phyloP scores from a whole-genome alignment of 2,329 filamentous ascomycete species.

The Pseudofabraea citricarpa region DNA sequence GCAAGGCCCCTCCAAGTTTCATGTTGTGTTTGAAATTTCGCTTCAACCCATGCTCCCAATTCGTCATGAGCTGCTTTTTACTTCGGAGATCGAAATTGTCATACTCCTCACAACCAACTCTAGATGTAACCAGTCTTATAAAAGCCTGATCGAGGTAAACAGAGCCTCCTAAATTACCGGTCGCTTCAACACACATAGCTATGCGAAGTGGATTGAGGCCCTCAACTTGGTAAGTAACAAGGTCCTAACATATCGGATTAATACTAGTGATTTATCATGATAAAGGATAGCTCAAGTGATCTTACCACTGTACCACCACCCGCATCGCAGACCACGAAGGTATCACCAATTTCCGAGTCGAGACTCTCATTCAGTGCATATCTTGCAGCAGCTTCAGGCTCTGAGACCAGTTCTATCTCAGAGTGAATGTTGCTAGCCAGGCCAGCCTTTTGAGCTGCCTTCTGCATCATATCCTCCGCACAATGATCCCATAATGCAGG shows the following conservation, averaged over 20 bases:
- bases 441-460: slow-evolving; percentile 39
- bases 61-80: not conserved
- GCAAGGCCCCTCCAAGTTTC: not conserved
- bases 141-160: not conserved
- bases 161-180: not conserved
- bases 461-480: slow-evolving; percentile 40
- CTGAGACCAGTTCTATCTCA: not conserved
- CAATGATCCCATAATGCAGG: slow-evolving; percentile 8
- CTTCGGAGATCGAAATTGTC: not conserved
- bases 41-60: not conserved
- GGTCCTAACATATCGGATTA: not conserved
- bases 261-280: not conserved
- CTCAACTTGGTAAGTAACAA: not conserved
- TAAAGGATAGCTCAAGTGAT: not conserved
- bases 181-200: not conserved
- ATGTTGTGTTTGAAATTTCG: not conserved
- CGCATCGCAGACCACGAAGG: not conserved
- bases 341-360: not conserved
- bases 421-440: not conserved
- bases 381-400: not conserved
- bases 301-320: not conserved
- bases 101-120: not conserved
- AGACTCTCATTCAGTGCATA: not conserved
- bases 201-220: not conserved
- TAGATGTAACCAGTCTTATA: not conserved